Evolutionary conservation across 768 basidiomycete species (phyloP).

Genomic region (Coprinellus aureogranulatus): DNA sequence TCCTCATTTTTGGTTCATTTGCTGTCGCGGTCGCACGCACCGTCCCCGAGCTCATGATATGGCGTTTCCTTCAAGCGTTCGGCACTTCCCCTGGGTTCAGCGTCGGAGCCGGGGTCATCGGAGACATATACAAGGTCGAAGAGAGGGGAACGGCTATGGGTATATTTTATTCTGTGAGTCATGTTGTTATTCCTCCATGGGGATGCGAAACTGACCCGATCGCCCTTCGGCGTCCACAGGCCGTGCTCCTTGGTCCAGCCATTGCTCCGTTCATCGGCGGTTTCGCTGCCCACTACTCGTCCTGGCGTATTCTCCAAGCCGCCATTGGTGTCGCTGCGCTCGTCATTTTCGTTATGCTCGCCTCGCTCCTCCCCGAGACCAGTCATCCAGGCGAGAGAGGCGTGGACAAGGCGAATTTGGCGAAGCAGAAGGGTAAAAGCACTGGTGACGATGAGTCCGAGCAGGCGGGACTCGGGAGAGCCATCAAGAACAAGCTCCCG

Average conservation of each 20-base stretch:
- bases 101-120: slow-evolving; percentile 59
- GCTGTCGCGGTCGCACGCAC: slow-evolving; percentile 51
- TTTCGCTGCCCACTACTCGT: slow-evolving; percentile 31
- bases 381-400: slow-evolving; percentile 58
- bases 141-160: slow-evolving; percentile 62
- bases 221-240: slow-evolving; percentile 27
- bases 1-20: slow-evolving; percentile 57
- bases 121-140: slow-evolving; percentile 65
- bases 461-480: slow-evolving; percentile 32
- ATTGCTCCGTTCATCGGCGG: slow-evolving; percentile 61
- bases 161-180: slow-evolving; percentile 49
- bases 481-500: slow-evolving; percentile 23
- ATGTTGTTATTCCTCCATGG: no score
- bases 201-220: not conserved
- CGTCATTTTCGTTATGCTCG: slow-evolving; percentile 38
- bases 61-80: slow-evolving; percentile 65
- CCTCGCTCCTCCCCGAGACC: slow-evolving; percentile 60
- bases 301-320: slow-evolving; percentile 63
- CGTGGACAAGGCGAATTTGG: slow-evolving; percentile 40
- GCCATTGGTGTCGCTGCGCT: slow-evolving; percentile 41
- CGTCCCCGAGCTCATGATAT: slow-evolving; percentile 51
- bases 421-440: not conserved
- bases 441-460: slow-evolving; percentile 15
- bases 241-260: slow-evolving; percentile 56
- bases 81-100: slow-evolving; percentile 58